phyloP scores from a whole-genome alignment of 2,329 filamentous ascomycete species.

The Grosmannia huntii region DNA sequence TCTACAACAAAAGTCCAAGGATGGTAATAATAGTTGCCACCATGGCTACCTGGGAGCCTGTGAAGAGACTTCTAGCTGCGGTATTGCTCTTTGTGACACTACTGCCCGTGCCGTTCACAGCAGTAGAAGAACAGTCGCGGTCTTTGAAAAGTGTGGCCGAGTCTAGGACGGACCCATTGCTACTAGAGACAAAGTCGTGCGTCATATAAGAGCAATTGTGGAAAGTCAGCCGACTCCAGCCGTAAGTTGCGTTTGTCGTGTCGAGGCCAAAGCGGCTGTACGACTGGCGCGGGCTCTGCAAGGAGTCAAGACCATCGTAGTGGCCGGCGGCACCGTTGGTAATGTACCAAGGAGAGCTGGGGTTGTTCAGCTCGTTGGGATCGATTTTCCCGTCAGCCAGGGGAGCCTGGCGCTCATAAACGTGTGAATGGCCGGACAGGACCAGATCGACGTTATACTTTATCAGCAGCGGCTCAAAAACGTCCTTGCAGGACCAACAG shows the following conservation, averaged over 20 bases:
- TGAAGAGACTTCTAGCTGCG: not conserved
- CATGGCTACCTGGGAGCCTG: not conserved
- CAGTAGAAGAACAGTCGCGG: not conserved
- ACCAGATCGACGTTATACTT: constrained; percentile 10
- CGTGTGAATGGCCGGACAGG: constrained; percentile 12
- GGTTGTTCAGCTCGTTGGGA: constrained; percentile 8
- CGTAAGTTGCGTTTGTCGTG: constrained; percentile 20
- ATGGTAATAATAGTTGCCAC: not conserved
- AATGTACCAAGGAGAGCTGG: constrained; percentile 13
- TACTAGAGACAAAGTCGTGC: constrained; percentile 22
- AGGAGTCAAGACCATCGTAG: constrained; percentile 15
- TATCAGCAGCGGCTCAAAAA: constrained; percentile 7
- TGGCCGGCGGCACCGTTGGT: constrained; percentile 16
- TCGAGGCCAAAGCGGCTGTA: constrained; percentile 17
- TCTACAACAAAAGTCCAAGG: not conserved
- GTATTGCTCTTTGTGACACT: not conserved
- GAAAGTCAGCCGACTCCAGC: constrained; percentile 25
- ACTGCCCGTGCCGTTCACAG: not conserved
- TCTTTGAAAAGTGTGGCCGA: constrained; percentile 17
- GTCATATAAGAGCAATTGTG: constrained; percentile 26
- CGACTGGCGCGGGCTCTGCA: constrained; percentile 2
- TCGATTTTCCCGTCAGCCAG: constrained; percentile 8
- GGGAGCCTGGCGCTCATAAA: constrained; percentile 16
- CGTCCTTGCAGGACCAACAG: constrained; percentile 4
- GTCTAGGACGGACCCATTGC: constrained; percentile 18